Evolutionary conservation across 805 yeast species (phyloP).

Genomic region (Babjeviella inositovora): DNA sequence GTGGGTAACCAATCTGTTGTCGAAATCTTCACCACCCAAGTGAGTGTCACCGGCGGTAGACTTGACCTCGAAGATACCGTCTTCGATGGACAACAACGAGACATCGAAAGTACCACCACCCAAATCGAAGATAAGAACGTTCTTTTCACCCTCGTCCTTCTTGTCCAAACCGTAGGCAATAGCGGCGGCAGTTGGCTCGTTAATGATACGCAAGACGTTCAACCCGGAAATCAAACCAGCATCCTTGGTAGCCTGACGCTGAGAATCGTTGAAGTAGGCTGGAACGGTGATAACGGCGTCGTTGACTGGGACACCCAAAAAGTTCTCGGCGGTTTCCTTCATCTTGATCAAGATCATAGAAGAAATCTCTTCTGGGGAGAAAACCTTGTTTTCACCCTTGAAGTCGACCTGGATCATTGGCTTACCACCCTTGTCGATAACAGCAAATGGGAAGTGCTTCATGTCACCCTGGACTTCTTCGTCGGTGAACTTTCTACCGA

Average conservation of each 20-base stretch:
- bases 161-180: conserved; percentile 90
- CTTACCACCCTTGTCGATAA: conserved; percentile 66
- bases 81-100: conserved; percentile 78
- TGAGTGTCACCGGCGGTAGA: conserved; percentile 87
- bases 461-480: conserved; percentile 64
- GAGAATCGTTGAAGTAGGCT: conserved; percentile 94
- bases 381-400: conserved; percentile 72
- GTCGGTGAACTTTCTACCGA: conserved; percentile 46
- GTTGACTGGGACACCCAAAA: conserved; percentile 68
- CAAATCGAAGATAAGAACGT: conserved; percentile 81
- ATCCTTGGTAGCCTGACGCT: conserved; percentile 96
- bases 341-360: conserved; percentile 84
- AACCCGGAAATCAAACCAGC: conserved; percentile 95
- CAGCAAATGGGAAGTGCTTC: conserved; percentile 81
- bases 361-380: conserved; percentile 90
- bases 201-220: conserved; percentile 86
- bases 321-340: conserved; percentile 88
- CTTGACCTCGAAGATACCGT: conserved; percentile 93
- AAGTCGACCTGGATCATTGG: conserved; percentile 76
- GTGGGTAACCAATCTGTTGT: conserved; percentile 88
- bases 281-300: conserved; percentile 96
- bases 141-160: conserved; percentile 64
- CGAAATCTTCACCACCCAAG: conserved; percentile 99
- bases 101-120: conserved; percentile 99
- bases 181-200: conserved; percentile 97